A percentile compares a stretch with the other conserved stretches of the same genome.
phyloP scores from a whole-genome alignment of 139 green algal genomes.

The Astrephomene gubernaculifera region DNA sequence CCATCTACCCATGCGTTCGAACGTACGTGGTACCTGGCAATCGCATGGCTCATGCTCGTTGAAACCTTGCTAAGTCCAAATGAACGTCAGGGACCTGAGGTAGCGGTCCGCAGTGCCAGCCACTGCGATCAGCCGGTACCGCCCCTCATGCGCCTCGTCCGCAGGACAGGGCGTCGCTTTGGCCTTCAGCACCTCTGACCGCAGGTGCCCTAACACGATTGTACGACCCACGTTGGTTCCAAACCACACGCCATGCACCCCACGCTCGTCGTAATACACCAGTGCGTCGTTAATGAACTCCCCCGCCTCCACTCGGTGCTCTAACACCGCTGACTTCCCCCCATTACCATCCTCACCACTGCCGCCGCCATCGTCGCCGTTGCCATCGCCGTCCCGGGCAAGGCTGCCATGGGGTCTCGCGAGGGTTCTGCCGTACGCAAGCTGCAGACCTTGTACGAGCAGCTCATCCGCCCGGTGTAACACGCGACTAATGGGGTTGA shows the following conservation, averaged over 20 bases:
- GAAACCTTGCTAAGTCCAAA: conserved; percentile 21
- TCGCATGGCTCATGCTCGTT: no score
- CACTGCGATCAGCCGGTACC: conserved; percentile 14
- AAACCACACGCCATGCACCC: not conserved
- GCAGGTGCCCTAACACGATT: conserved; percentile 1
- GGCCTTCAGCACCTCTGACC: not conserved
- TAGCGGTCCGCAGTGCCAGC: not conserved
- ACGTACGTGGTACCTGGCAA: no score
- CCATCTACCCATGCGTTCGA: no score
- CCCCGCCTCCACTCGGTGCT: conserved; percentile 5
- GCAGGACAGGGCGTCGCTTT: not conserved
- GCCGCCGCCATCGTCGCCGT: not conserved
- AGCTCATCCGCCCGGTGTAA: conserved; percentile 2
- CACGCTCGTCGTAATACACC: conserved; percentile 14
- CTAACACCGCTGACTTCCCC: no score
- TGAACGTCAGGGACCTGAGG: not conserved
- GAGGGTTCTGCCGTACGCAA: not conserved
- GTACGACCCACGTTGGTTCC: not conserved
- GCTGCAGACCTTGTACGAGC: conserved; percentile 10
- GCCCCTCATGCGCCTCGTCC: not conserved
- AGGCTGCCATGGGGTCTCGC: not conserved
- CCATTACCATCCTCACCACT: no score
- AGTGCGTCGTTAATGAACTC: conserved; percentile 16
- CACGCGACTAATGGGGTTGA: conserved; percentile 11
- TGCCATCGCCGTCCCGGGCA: no score